Base-by-base conservation (phyloP, 805 yeast species). In the Geotrichum ghanense region DNA sequence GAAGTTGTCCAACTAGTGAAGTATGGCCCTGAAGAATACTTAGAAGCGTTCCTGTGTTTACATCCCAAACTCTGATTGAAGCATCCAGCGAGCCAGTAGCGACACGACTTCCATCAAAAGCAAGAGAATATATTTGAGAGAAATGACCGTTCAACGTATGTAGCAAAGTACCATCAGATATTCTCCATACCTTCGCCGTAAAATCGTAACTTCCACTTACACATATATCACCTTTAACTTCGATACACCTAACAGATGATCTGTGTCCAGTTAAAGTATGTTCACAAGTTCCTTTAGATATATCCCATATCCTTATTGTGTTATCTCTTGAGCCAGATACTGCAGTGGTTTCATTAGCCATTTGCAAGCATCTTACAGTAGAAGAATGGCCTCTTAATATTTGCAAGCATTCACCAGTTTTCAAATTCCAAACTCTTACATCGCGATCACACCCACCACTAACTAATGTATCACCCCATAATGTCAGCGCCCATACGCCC, bases 1-100 rank as follows among this genome's bases (percentile, higher is more conserved):
- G 84, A 25, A 90, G 67, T 41, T 90, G 73, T 0, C 97, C 97
- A 3, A 92, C 95, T 61, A 88, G 92, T 60, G 94, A 95, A 34
- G 92, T 84, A 63, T 92, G 98, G 4, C 90, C 90, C 51, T 68
- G 70, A 62, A 88, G 83, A 2, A 81, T 76, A 43, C 79, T 76
- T 12, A 85, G 60, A 63, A 95, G 83, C 52, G 76, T 76, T 57
- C 97, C 97, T 17, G 95, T 82, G 31, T 80, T 75, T 2, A 95
- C 80, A 66, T 87, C 95, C 97, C 97, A 90, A 41, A 90, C 88
- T 53, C 97, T 74, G 44, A 92, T 95, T 14, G 95, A 83, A 63
- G 95, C 78, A 69, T 92, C 98, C 55, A 92, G 75, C 9, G 96
- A 88, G 41, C 97, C 97, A 10, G 97, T 95, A 31, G 95, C 96